Evolutionary conservation across 148 eudicot genomes (phyloP), one percentile per base, ranked within the genome.

Genomic region (Persicaria tinctoria): DNA sequence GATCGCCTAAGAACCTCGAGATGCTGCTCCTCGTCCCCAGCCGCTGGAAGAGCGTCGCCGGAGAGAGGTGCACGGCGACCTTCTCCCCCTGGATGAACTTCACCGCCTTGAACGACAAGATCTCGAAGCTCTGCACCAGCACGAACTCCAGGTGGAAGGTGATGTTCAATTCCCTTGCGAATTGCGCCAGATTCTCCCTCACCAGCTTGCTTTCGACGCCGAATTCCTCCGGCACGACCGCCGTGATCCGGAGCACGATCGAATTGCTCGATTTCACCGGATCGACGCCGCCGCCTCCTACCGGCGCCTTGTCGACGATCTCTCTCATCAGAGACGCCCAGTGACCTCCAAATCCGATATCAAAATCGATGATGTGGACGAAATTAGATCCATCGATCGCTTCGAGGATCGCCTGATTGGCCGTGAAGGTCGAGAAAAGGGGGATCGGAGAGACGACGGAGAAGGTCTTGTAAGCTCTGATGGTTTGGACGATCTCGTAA

Each of bases 251-350:
- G 0, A 93, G 76, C 8, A 86, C 79, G 60, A 89, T 84, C 3
- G 90, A 77, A 5, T 78, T 46, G 51, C 27, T 76, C 2, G 82
- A 41, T 68, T 89, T 85, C 0, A 76, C 59, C 0, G 74, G 81
- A 38, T 81, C 86, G 32, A 83, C 8, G 44, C 45, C 17, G 12
- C 47, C 6, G 11, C 45, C 46, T 3, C 45, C 46, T 3, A 9
- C 12, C 5, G 53, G 51, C 0, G 76, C 77, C 51, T 84, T 85
- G n/a, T 87, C 97, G 7, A 89, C 90, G 4, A 94, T 75, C 78
- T 91, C 98, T 14, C 87, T 82, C 86, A 94, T 79, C 73, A 94
- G 88, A 1, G 98, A 91, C 8, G 98, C 97, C 98, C 98, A 94
- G 74, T 91, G 97, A 13, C 90, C 91, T 14, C 97, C 98, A 4